Evolutionary conservation across 2,329 filamentous ascomycete genomes (phyloP).

Genomic region (Penicillium sp.): DNA sequence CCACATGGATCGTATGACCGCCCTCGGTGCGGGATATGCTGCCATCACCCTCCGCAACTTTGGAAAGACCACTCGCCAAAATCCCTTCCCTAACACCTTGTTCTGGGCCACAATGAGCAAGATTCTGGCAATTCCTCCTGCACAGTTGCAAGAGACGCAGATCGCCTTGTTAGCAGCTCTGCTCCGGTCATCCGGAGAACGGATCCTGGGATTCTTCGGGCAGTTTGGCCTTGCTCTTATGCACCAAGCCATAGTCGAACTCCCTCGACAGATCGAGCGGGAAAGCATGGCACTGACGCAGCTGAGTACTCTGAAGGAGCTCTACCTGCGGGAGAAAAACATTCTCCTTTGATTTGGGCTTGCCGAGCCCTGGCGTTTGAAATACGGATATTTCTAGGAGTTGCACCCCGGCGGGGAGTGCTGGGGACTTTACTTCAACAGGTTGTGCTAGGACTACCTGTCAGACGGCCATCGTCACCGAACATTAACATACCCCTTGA

Average conservation of each 20-base stretch:
- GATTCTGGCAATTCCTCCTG: conserved; percentile 73
- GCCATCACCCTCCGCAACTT: conserved; percentile 83
- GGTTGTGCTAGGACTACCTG: not conserved
- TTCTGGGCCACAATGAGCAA: conserved; percentile 81
- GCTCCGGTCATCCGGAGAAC: conserved; percentile 71
- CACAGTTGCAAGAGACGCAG: conserved; percentile 72
- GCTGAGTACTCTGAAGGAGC: conserved; percentile 40
- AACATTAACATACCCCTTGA: conserved; percentile 1
- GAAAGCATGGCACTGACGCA: conserved; percentile 42
- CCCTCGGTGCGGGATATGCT: conserved; percentile 80
- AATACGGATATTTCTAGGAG: not conserved
- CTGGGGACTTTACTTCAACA: not conserved
- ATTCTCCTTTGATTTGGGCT: conserved; percentile 35
- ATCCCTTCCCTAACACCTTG: conserved; percentile 74
- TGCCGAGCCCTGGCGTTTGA: not conserved
- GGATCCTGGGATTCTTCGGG: conserved; percentile 81
- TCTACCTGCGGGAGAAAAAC: conserved; percentile 39
- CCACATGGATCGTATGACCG: conserved; percentile 83
- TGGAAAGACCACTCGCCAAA: conserved; percentile 65
- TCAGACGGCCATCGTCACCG: not conserved
- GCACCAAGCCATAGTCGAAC: conserved; percentile 70
- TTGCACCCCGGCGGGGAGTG: not conserved
- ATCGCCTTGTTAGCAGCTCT: conserved; percentile 70
- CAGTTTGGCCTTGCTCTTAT: conserved; percentile 72
- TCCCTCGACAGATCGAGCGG: conserved; percentile 55